phyloP scores from a whole-genome alignment of 345 rosid species.

The Hibiscus trionum region DNA sequence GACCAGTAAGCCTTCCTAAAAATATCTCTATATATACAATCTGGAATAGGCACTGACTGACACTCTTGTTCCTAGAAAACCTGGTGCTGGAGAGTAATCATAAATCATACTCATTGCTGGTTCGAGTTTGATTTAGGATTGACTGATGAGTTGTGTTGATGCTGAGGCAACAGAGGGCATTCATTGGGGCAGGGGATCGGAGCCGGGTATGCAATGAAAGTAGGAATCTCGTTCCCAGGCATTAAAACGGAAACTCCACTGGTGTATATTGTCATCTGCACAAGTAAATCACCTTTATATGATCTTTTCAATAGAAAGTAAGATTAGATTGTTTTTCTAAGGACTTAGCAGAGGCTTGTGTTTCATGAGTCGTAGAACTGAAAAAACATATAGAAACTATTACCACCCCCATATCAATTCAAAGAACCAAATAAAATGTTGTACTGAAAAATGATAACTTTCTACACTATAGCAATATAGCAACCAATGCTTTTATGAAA shows the following conservation, averaged over 20 bases:
- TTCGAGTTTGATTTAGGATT: conserved; percentile 11
- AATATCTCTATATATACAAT: conserved; percentile 12
- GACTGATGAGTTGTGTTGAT: conserved; percentile 9
- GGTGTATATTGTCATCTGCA: conserved; percentile 70
- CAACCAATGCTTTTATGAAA: neutral
- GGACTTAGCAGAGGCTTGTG: neutral
- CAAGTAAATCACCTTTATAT: neutral
- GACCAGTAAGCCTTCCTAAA: conserved; percentile 15
- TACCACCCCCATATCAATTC: neutral
- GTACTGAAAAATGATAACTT: neutral
- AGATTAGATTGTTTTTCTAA: neutral
- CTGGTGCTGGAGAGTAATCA: neutral
- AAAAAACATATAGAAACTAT: neutral
- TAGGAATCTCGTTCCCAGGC: conserved; percentile 88
- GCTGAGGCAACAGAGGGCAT: conserved; percentile 17
- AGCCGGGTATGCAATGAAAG: conserved; percentile 73
- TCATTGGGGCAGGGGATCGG: conserved; percentile 46
- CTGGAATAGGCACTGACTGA: neutral
- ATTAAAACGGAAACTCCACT: conserved; percentile 83
- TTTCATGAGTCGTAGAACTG: neutral
- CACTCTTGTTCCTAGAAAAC: neutral
- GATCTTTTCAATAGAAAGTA: neutral
- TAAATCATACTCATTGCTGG: neutral
- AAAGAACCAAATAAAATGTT: neutral
- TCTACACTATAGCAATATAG: neutral